Conservation (phyloP, 805 yeast genomes). For the Myxozyma geophila region DNA sequence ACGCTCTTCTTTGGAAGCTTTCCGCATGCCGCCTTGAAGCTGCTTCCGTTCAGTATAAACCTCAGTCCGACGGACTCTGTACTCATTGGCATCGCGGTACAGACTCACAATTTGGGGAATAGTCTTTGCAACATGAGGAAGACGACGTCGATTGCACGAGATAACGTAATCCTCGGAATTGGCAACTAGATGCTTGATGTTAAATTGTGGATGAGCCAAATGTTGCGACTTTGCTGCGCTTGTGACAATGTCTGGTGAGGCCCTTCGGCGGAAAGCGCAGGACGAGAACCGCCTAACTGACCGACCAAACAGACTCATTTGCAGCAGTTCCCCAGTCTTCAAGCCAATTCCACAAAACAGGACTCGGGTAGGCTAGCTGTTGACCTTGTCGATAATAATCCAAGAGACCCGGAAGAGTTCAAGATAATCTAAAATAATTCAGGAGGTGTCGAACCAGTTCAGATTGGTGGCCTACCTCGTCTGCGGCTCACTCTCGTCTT, state of each 20-base stretch:
- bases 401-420: neutral
- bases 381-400: neutral
- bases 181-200: slow-evolving; percentile 20
- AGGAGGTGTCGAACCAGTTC: slow-evolving; percentile 9
- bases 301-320: neutral
- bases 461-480: slow-evolving; percentile 8
- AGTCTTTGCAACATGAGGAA: slow-evolving; percentile 21
- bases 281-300: neutral
- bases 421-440: neutral
- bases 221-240: slow-evolving; percentile 11
- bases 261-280: neutral
- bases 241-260: neutral
- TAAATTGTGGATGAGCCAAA: slow-evolving; percentile 22
- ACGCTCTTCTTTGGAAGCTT: slow-evolving; percentile 6
- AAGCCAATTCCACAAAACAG: neutral
- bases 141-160: slow-evolving; percentile 27
- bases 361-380: neutral
- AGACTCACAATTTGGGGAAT: slow-evolving; percentile 22
- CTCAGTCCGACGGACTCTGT: slow-evolving; percentile 14
- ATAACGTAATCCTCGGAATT: slow-evolving; percentile 20
- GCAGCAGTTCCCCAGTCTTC: neutral
- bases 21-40: slow-evolving; percentile 7
- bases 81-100: slow-evolving; percentile 14
- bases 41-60: slow-evolving; percentile 23
- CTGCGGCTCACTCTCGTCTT: slow-evolving; percentile 17